These are phyloP conservation scores for Immersiella caudata DNA, from an alignment of 495 filamentous ascomycete species.

Conservation along the genomic window DNA sequence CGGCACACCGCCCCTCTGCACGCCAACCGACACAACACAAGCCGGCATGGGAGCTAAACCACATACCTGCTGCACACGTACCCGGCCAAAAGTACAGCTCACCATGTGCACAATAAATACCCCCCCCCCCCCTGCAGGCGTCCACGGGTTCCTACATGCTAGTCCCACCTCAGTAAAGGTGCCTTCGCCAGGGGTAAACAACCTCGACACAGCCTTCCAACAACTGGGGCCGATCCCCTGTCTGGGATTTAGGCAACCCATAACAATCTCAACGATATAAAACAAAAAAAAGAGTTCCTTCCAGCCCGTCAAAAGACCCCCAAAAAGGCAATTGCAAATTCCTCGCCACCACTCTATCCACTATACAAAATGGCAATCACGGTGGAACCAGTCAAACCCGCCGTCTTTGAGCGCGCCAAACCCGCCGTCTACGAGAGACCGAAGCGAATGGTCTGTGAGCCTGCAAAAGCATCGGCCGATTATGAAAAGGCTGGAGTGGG, in stretches of 20 bases:
- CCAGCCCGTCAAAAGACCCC: too few species aligned
- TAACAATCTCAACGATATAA: not conserved
- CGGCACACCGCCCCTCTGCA: constrained; percentile 7
- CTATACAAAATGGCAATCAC: not conserved
- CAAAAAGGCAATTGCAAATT: not conserved
- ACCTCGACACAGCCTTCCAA: not conserved
- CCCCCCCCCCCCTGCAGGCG: not conserved
- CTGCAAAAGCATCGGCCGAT: not conserved
- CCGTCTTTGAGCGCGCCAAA: constrained; percentile 1
- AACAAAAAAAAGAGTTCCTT: not conserved
- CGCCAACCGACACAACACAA: not conserved
- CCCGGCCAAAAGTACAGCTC: not conserved
- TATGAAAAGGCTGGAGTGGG: not conserved
- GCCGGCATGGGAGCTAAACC: not conserved
- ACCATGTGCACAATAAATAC: too few species aligned
- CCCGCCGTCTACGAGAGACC: not conserved
- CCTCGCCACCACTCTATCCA: not conserved
- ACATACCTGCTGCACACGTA: not conserved
- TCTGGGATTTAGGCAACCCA: not conserved
- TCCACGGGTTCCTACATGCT: not conserved
- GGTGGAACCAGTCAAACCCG: not conserved
- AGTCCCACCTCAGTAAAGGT: not conserved
- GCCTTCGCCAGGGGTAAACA: too few species aligned
- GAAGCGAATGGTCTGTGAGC: not conserved
- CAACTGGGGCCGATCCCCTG: not conserved